Evolutionary conservation across 345 rosid genomes (phyloP).

Genomic region (Sonneratia caseolaris): DNA sequence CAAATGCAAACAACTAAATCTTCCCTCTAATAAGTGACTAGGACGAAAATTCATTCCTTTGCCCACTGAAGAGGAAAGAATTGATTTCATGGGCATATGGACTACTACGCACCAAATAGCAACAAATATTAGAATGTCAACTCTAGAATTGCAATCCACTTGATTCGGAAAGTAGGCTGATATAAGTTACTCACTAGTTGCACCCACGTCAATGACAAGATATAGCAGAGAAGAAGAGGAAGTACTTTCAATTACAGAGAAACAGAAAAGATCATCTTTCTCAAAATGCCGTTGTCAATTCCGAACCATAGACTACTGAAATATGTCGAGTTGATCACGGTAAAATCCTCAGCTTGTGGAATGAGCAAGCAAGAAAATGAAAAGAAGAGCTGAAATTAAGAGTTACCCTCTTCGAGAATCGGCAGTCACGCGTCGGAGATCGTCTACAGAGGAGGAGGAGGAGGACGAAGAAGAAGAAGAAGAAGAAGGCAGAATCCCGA

Average conservation of each 20-base stretch:
- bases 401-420: conserved; percentile 71
- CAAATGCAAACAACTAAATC: background rate
- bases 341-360: background rate
- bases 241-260: background rate
- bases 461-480: conserved; percentile 27
- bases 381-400: background rate
- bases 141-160: background rate
- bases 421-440: conserved; percentile 73
- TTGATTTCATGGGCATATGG: background rate
- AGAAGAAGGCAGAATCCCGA: conserved; percentile 53
- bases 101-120: background rate
- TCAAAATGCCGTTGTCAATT: background rate
- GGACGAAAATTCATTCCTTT: no score
- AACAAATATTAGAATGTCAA: background rate
- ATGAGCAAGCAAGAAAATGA: background rate
- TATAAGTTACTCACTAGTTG: background rate
- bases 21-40: background rate
- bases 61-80: background rate
- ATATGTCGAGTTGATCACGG: background rate
- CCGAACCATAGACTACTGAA: background rate
- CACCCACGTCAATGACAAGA: background rate
- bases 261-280: background rate
- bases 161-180: background rate
- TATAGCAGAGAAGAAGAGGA: background rate
- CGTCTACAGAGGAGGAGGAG: conserved; percentile 37